Conservation (phyloP, 106 monocot species). For the Alisma plantagoaquatica region DNA sequence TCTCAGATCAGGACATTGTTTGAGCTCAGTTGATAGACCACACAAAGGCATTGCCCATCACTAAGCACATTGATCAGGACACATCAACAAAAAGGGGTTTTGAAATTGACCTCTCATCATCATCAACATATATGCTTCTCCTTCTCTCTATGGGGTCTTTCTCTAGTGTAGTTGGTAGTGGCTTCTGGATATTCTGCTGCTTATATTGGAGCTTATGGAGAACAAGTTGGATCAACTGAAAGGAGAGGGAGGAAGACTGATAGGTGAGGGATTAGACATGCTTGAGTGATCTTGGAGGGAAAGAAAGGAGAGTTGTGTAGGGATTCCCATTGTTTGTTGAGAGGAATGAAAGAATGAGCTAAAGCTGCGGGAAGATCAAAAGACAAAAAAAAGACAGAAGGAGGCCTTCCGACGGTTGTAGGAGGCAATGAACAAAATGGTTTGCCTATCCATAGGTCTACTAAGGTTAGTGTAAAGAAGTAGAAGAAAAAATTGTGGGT, state of each 20-base stretch:
- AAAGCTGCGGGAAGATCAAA: too few species aligned
- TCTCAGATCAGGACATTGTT: background rate
- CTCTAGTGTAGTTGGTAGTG: background rate
- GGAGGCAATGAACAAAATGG: too few species aligned
- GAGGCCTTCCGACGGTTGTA: too few species aligned
- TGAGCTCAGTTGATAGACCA: slow-evolving; percentile 1
- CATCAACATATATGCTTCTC: background rate
- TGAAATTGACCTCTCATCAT: background rate
- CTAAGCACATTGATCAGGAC: background rate
- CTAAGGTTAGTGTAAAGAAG: background rate
- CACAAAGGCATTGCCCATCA: background rate
- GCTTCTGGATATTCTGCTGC: background rate
- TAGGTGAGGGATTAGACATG: background rate
- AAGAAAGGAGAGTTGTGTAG: background rate
- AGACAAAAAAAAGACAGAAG: too few species aligned
- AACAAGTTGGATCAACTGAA: background rate
- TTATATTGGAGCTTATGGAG: background rate
- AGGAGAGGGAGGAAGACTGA: background rate
- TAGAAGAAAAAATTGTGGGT: background rate
- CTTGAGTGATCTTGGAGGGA: background rate
- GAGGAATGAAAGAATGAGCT: background rate
- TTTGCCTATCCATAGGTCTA: too few species aligned
- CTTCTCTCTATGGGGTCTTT: background rate
- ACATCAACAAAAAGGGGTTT: background rate
- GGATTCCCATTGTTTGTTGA: background rate